Conservation (phyloP, 2,329 filamentous ascomycete genomes). For the Phyllosticta citrichinensis region DNA sequence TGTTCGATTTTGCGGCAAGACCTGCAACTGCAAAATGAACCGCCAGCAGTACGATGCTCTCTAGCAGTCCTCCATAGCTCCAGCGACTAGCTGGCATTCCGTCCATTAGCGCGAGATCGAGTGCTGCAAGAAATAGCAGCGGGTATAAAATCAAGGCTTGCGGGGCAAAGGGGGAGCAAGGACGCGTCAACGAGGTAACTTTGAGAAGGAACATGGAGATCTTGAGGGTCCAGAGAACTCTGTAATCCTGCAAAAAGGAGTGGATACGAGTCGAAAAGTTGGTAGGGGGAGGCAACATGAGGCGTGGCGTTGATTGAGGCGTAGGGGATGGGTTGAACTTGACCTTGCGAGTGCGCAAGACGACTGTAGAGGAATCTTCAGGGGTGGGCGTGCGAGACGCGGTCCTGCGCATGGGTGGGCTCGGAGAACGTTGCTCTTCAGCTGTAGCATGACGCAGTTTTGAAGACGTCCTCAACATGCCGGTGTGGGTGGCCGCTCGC, state of each 20-base stretch:
- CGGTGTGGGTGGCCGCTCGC: slow-evolving; percentile 17
- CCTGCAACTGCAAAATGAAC: slow-evolving; percentile 39
- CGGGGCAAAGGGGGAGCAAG: slow-evolving; percentile 64
- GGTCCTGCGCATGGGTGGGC: slow-evolving; percentile 17
- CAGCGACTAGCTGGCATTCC: not conserved
- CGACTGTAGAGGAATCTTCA: slow-evolving; percentile 1
- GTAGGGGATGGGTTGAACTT: not conserved
- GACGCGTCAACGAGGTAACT: slow-evolving; percentile 51
- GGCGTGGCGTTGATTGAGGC: not conserved
- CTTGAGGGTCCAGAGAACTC: slow-evolving; percentile 33
- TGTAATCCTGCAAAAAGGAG: slow-evolving; percentile 26
- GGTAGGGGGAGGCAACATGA: slow-evolving; percentile 13
- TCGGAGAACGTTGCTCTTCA: slow-evolving; percentile 23
- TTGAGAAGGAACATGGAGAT: slow-evolving; percentile 59
- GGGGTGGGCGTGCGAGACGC: not conserved
- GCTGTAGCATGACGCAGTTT: slow-evolving; percentile 24
- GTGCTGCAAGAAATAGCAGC: slow-evolving; percentile 55
- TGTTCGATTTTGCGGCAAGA: slow-evolving; percentile 22
- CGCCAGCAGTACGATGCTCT: slow-evolving; percentile 31
- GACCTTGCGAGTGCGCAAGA: slow-evolving; percentile 6
- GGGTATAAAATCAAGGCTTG: slow-evolving; percentile 55
- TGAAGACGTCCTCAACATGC: slow-evolving; percentile 20
- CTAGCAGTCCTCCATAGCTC: slow-evolving; percentile 17
- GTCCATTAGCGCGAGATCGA: slow-evolving; percentile 44
- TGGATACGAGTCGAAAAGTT: slow-evolving; percentile 21